Evolutionary conservation across 495 filamentous ascomycete genomes (phyloP).

Genomic region (Astrothelium macrocarpum): DNA sequence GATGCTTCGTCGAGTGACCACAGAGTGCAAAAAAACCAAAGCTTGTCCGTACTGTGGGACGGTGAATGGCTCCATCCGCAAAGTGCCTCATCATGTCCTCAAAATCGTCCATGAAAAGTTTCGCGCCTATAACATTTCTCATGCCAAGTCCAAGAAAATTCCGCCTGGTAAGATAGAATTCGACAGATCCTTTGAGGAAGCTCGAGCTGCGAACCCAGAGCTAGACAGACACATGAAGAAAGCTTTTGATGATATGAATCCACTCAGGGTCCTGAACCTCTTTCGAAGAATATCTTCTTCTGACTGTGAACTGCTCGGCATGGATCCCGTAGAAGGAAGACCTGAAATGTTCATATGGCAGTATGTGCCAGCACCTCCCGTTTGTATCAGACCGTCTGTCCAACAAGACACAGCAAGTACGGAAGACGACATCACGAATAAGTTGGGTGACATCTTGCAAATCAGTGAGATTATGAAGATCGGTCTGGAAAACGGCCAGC

Average conservation of each 20-base stretch:
- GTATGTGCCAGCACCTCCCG: slow-evolving; percentile 84
- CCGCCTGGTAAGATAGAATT: slow-evolving; percentile 72
- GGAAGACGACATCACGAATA: slow-evolving; percentile 92
- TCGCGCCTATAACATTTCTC: slow-evolving; percentile 73
- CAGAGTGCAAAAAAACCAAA: slow-evolving; percentile 77
- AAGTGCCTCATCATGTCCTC: slow-evolving; percentile 62
- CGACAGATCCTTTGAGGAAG: slow-evolving; percentile 71
- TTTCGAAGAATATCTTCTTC: slow-evolving; percentile 76
- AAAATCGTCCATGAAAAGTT: slow-evolving; percentile 95
- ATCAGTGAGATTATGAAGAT: slow-evolving; percentile 75
- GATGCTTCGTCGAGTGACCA: slow-evolving; percentile 77
- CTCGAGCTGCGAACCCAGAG: slow-evolving; percentile 61
- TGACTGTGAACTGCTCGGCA: slow-evolving; percentile 84
- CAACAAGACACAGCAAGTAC: slow-evolving; percentile 83
- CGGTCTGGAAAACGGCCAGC: slow-evolving; percentile 68
- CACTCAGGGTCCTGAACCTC: slow-evolving; percentile 75
- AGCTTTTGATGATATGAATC: slow-evolving; percentile 89
- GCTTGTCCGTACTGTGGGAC: slow-evolving; percentile 64
- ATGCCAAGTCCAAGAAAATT: slow-evolving; percentile 68
- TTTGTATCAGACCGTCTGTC: slow-evolving; percentile 88
- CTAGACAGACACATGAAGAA: slow-evolving; percentile 85
- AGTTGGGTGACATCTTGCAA: slow-evolving; percentile 85
- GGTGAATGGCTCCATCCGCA: slow-evolving; percentile 82
- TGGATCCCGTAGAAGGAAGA: slow-evolving; percentile 75
- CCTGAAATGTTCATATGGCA: slow-evolving; percentile 99